A percentile compares a stretch with the other conserved stretches of the same genome.
phyloP scores from a whole-genome alignment of 1,139 yeast species.

The Zygotorulaspora mrakii region DNA sequence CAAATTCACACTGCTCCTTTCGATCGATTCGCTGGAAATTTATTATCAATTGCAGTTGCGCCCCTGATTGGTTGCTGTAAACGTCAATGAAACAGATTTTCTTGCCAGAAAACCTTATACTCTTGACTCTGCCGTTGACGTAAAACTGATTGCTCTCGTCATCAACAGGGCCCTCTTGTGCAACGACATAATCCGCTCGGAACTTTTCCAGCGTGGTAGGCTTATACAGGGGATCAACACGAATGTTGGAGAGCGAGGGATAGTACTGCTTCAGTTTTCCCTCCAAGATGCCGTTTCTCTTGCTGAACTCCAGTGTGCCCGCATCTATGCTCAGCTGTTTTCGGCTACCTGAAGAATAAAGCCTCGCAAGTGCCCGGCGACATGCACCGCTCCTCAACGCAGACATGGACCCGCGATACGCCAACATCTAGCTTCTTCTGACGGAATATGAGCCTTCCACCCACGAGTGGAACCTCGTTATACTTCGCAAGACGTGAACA shows the following conservation, averaged over 20 bases:
- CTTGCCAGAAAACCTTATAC: slow-evolving; percentile 33
- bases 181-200: slow-evolving; percentile 7
- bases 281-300: slow-evolving; percentile 19
- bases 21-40: slow-evolving; percentile 18
- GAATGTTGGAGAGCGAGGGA: slow-evolving; percentile 29
- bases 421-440: not conserved
- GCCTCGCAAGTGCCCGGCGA: not conserved
- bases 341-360: not conserved
- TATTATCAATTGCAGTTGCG: slow-evolving; percentile 21
- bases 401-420: not conserved
- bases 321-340: slow-evolving; percentile 9
- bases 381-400: slow-evolving; percentile 1
- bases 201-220: slow-evolving; percentile 15
- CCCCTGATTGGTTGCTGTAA: slow-evolving; percentile 7
- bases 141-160: slow-evolving; percentile 4
- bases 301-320: slow-evolving; percentile 17
- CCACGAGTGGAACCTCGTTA: too few relatives aligned
- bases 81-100: slow-evolving; percentile 36
- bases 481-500: too few relatives aligned
- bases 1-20: slow-evolving; percentile 3
- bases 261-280: slow-evolving; percentile 19
- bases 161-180: slow-evolving; percentile 4
- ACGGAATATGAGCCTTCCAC: too few relatives aligned
- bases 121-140: slow-evolving; percentile 28
- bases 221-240: not conserved